Conservation (phyloP, 352 stramenopile genomes). For the Phytophthora vignae region DNA sequence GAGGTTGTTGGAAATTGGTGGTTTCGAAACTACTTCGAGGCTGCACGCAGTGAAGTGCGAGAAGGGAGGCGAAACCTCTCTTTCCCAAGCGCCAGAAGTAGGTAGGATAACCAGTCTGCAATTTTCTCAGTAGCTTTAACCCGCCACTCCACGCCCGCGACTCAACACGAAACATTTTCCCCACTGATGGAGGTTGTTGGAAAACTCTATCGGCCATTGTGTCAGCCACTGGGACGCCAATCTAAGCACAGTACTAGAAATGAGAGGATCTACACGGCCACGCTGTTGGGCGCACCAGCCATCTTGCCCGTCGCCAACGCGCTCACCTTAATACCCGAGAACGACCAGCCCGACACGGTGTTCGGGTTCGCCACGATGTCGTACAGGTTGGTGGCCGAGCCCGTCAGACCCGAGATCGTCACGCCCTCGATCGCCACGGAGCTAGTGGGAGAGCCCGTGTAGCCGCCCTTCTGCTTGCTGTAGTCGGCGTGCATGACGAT, state of each 20-base stretch:
- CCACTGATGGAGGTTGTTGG: no score
- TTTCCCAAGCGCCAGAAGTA: no score
- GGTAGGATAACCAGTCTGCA: no score
- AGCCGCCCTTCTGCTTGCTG: conserved; percentile 42
- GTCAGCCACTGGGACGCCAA: no score
- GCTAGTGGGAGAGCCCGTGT: conserved; percentile 30
- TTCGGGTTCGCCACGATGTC: conserved; percentile 40
- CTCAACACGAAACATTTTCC: no score
- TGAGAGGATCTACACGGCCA: conserved; percentile 16
- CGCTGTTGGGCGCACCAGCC: conserved; percentile 19
- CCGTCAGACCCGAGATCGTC: conserved; percentile 32
- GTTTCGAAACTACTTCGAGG: no score
- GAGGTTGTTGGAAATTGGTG: no score
- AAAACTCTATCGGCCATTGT: no score
- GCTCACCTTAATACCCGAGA: conserved; percentile 19
- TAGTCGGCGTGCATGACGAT: conserved; percentile 38
- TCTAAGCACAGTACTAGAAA: not conserved
- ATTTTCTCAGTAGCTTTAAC: no score
- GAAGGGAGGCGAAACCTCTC: no score
- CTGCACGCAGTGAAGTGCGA: no score
- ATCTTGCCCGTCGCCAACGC: conserved; percentile 19
- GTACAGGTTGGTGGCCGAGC: conserved; percentile 45
- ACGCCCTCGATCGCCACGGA: conserved; percentile 35
- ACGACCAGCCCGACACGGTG: conserved; percentile 27
- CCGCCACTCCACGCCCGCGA: no score